Conservation (phyloP, 2,329 filamentous ascomycete genomes). For the Xylaria sp. region DNA sequence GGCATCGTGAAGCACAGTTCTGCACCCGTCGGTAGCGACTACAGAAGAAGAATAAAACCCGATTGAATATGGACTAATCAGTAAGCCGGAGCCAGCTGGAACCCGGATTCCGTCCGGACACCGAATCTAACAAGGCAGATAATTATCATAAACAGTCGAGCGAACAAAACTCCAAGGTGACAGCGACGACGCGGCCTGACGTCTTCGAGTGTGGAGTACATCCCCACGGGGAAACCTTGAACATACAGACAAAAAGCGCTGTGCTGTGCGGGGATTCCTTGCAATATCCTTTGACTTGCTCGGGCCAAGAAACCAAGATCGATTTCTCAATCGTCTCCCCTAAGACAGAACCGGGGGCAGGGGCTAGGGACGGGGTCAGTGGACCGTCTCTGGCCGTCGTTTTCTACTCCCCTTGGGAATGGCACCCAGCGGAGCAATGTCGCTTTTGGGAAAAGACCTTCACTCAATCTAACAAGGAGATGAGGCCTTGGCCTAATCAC, state of each 20-base stretch:
- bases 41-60: neutral
- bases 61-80: neutral
- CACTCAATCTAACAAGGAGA: neutral
- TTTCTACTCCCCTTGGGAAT: neutral
- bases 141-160: neutral
- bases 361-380: too few relatives aligned
- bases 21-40: neutral
- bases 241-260: neutral
- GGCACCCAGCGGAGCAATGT: slow-evolving; percentile 14
- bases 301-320: neutral
- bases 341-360: too few relatives aligned
- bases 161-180: slow-evolving; percentile 4
- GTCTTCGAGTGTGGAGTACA: neutral
- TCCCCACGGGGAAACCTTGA: slow-evolving; percentile 8
- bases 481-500: neutral
- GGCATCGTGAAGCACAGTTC: neutral
- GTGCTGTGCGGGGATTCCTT: slow-evolving; percentile 1
- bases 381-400: neutral
- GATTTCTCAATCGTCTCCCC: too few relatives aligned
- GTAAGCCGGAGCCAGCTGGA: neutral
- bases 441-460: slow-evolving; percentile 22
- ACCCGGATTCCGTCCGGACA: neutral
- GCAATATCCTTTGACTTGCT: neutral
- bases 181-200: neutral
- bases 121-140: neutral